phyloP scores from a whole-genome alignment of 1,284 basidiomycete species.

The Boletellus deceptivus region DNA sequence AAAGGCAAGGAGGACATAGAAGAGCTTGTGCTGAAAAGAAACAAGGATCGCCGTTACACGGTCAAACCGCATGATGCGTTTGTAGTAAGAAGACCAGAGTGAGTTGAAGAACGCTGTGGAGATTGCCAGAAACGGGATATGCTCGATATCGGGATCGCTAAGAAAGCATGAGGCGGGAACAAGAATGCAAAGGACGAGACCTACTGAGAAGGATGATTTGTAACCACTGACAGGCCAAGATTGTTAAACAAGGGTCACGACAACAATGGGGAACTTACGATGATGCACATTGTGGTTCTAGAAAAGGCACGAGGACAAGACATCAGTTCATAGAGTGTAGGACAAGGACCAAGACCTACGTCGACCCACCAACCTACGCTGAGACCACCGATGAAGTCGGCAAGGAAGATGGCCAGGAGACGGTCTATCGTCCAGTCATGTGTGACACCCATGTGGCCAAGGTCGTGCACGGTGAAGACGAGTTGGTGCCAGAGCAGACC shows the following conservation, averaged over 20 bases:
- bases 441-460: constrained; percentile 93
- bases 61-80: constrained; percentile 84
- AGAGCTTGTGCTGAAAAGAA: constrained; percentile 85
- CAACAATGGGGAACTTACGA: constrained; percentile 46
- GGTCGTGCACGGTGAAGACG: constrained; percentile 90
- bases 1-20: constrained; percentile 89
- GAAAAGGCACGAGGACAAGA: background rate
- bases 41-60: constrained; percentile 66
- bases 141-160: constrained; percentile 94
- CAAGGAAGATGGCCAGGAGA: constrained; percentile 76
- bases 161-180: constrained; percentile 29
- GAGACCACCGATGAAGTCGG: constrained; percentile 88
- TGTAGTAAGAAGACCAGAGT: constrained; percentile 95
- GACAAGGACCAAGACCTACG: constrained; percentile 50
- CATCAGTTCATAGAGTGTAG: constrained; percentile 1
- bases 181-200: constrained; percentile 18
- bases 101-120: constrained; percentile 82
- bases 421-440: constrained; percentile 86
- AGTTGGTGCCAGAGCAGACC: constrained; percentile 96
- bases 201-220: constrained; percentile 96
- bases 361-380: constrained; percentile 98
- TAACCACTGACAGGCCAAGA: constrained; percentile 64
- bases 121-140: constrained; percentile 96
- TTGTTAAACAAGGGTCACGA: constrained; percentile 12
- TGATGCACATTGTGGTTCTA: constrained; percentile 98